Conservation (phyloP, 768 basidiomycete species). For the Amanita phalloides region DNA sequence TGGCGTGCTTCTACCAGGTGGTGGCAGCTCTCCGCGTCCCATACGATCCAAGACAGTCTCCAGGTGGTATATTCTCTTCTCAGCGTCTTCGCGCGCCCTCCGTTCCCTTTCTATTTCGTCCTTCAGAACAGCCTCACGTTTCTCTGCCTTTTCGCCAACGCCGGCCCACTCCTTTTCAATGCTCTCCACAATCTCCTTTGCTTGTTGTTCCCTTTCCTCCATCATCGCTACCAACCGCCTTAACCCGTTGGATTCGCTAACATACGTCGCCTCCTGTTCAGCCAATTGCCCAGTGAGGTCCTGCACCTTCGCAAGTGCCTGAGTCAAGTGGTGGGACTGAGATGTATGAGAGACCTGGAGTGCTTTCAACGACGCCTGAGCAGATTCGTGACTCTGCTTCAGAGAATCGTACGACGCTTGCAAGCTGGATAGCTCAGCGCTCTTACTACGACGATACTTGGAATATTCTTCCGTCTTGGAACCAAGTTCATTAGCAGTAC, state of each 20-base stretch:
- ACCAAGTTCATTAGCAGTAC: slow-evolving; percentile 55
- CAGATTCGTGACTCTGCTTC: slow-evolving; percentile 53
- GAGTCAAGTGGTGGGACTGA: slow-evolving; percentile 67
- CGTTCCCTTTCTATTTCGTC: slow-evolving; percentile 69
- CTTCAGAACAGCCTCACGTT: slow-evolving; percentile 52
- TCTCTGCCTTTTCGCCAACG: slow-evolving; percentile 58
- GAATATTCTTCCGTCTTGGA: slow-evolving; percentile 75
- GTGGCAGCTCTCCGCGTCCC: slow-evolving; percentile 61
- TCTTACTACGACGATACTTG: slow-evolving; percentile 73
- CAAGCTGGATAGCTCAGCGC: slow-evolving; percentile 63
- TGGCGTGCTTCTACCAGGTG: slow-evolving; percentile 36
- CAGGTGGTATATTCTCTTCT: slow-evolving; percentile 62
- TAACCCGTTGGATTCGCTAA: slow-evolving; percentile 64
- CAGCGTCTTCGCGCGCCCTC: slow-evolving; percentile 55
- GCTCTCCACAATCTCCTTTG: slow-evolving; percentile 70
- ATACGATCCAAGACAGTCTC: slow-evolving; percentile 64
- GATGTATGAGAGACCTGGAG: slow-evolving; percentile 62
- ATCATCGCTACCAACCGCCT: slow-evolving; percentile 72
- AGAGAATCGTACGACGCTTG: slow-evolving; percentile 71
- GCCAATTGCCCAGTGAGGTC: slow-evolving; percentile 70
- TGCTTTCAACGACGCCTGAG: slow-evolving; percentile 59
- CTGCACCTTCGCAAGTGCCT: slow-evolving; percentile 66
- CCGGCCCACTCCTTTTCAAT: slow-evolving; percentile 79
- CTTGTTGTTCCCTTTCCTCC: slow-evolving; percentile 81
- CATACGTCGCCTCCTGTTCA: slow-evolving; percentile 76